Evolutionary conservation across 208 protist species (phyloP).

Genomic region (Borovskyia barvae): DNA sequence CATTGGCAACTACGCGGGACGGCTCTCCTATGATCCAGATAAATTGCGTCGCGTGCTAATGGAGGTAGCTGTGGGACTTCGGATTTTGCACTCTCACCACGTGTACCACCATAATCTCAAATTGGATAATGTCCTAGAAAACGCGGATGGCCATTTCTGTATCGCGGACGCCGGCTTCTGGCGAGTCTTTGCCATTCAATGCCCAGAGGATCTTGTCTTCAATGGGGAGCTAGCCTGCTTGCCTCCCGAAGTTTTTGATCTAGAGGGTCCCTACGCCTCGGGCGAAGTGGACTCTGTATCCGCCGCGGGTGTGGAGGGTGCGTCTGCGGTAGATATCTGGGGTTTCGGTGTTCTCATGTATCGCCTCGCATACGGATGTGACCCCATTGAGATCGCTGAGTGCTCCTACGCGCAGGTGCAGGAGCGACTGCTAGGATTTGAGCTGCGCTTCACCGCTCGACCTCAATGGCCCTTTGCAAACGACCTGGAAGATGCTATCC

Average conservation of each 20-base stretch:
- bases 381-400: slow-evolving; percentile 64
- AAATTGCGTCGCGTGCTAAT: slow-evolving; percentile 47
- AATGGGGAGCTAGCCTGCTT: slow-evolving; percentile 80
- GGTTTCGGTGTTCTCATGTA: slow-evolving; percentile 85
- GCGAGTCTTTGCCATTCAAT: slow-evolving; percentile 69
- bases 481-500: slow-evolving; percentile 56
- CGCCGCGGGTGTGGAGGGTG: slow-evolving; percentile 6
- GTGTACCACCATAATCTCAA: slow-evolving; percentile 86
- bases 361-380: slow-evolving; percentile 63
- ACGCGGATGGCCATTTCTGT: slow-evolving; percentile 42
- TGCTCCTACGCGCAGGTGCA: slow-evolving; percentile 51
- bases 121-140: slow-evolving; percentile 76
- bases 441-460: slow-evolving; percentile 40
- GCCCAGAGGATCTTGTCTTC: slow-evolving; percentile 75
- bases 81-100: slow-evolving; percentile 66
- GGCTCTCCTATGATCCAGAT: slow-evolving; percentile 46
- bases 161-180: slow-evolving; percentile 76
- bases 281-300: slow-evolving; percentile 17
- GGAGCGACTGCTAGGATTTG: slow-evolving; percentile 27
- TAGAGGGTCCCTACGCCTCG: slow-evolving; percentile 32
- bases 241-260: slow-evolving; percentile 75
- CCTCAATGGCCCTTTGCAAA: slow-evolving; percentile 44
- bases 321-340: slow-evolving; percentile 74
- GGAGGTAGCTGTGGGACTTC: slow-evolving; percentile 63
- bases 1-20: slow-evolving; percentile 38